phyloP scores from a whole-genome alignment of 2,329 filamentous ascomycete genomes.

The Dactylonectria estremocensis region DNA sequence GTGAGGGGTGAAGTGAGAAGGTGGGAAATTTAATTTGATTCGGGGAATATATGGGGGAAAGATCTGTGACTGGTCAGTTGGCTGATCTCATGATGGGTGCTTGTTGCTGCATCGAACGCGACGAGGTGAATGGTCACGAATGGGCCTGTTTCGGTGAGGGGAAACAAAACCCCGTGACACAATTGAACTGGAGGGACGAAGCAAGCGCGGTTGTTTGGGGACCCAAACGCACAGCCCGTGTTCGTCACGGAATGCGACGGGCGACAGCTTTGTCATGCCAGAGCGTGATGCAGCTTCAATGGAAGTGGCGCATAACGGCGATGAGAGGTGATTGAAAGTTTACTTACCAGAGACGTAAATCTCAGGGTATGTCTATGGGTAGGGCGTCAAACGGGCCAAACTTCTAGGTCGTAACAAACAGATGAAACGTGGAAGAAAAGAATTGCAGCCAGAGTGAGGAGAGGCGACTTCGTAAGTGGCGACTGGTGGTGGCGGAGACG shows the following conservation, averaged over 20 bases:
- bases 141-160: conserved; percentile 31
- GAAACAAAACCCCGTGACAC: conserved; percentile 36
- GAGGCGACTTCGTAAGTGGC: conserved; percentile 42
- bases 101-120: conserved; percentile 31
- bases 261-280: conserved; percentile 22
- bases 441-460: conserved; percentile 31
- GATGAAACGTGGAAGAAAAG: conserved; percentile 40
- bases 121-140: conserved; percentile 31
- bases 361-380: conserved; percentile 48
- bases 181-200: conserved; percentile 13
- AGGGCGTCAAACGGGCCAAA: conserved; percentile 47
- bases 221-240: conserved; percentile 24
- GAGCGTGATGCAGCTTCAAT: conserved; percentile 14
- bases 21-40: conserved; percentile 34
- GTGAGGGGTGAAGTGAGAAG: conserved; percentile 30
- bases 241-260: conserved; percentile 15
- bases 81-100: conserved; percentile 35
- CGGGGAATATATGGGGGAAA: conserved; percentile 37
- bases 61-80: conserved; percentile 44
- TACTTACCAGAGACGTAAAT: conserved; percentile 47
- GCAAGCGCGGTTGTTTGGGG: conserved; percentile 28
- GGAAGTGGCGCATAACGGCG: conserved; percentile 11
- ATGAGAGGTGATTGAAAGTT: conserved; percentile 20
- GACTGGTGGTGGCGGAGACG: conserved; percentile 39
- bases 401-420: conserved; percentile 49